Evolutionary conservation across 441 rosid genomes (phyloP).

Genomic region (Cnidoscolus chayamansa): DNA sequence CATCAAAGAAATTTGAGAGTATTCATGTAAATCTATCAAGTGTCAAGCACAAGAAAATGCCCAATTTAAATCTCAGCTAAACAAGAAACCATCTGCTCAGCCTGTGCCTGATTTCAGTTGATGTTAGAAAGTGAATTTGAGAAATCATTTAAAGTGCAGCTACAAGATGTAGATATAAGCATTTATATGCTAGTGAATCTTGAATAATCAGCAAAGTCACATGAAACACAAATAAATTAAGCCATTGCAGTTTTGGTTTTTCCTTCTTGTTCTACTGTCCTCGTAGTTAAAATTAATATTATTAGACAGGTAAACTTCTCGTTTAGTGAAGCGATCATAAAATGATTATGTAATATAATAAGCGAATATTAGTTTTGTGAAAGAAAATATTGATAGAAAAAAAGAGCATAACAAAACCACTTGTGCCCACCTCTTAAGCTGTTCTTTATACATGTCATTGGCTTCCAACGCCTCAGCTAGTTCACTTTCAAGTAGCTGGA

Average conservation of each 20-base stretch:
- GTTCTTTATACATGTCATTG: constrained; percentile 47
- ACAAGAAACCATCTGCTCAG: neutral
- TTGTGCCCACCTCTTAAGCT: constrained; percentile 46
- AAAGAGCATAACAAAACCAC: neutral
- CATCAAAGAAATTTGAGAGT: neutral
- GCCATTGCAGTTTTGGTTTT: neutral
- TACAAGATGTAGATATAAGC: too few relatives aligned
- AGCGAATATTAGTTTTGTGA: neutral
- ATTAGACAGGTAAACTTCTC: too few relatives aligned
- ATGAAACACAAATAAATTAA: neutral
- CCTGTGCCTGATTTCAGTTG: too few relatives aligned
- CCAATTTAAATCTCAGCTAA: neutral
- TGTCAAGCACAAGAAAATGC: neutral
- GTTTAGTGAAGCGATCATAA: neutral
- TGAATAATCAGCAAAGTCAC: too few relatives aligned
- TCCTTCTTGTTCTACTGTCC: neutral
- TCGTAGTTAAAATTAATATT: neutral
- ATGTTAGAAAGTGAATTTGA: too few relatives aligned
- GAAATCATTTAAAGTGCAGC: too few relatives aligned
- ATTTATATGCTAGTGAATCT: too few relatives aligned
- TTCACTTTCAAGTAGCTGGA: constrained; percentile 47
- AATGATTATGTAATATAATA: neutral
- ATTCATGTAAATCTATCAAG: neutral
- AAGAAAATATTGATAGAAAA: neutral
- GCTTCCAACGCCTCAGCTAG: constrained; percentile 51